A percentile compares a stretch with the other conserved stretches of the same genome.
These are phyloP conservation scores for Echeveria elegans DNA, from an alignment of 164 flowering plant genomes.

Conservation along the genomic window DNA sequence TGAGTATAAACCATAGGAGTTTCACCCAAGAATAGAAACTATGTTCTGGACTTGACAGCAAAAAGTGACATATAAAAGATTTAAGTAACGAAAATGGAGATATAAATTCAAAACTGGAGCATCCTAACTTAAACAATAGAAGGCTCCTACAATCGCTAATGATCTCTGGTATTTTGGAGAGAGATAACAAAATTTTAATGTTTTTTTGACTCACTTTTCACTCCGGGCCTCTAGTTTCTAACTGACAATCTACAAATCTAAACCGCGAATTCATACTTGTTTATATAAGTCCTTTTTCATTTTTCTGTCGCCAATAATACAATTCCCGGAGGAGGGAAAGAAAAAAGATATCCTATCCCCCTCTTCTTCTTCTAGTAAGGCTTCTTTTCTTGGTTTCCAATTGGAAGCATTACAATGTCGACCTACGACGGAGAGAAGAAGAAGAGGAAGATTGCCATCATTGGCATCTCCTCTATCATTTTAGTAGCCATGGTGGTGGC, in stretches of 20 bases:
- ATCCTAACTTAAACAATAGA: background rate
- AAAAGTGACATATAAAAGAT: background rate
- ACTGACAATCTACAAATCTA: background rate
- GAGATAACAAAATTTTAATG: background rate
- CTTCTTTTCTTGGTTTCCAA: background rate
- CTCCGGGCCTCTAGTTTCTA: background rate
- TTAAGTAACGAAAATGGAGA: background rate
- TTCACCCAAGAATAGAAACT: background rate
- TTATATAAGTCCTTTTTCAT: background rate
- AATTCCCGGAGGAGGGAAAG: background rate
- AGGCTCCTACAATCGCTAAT: background rate
- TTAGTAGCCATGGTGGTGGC: slow-evolving; percentile 9
- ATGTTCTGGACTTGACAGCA: background rate
- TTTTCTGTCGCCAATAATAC: background rate
- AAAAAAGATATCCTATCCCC: background rate
- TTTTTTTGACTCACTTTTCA: background rate
- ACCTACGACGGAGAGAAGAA: slow-evolving; percentile 2
- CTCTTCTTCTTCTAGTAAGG: slow-evolving; percentile 6
- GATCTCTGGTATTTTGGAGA: background rate
- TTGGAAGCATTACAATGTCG: slow-evolving; percentile 1
- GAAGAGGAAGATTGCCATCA: slow-evolving; percentile 4
- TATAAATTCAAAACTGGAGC: background rate
- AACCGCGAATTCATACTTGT: background rate
- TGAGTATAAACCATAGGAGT: background rate
- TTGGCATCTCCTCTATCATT: slow-evolving; percentile 8